Evolutionary conservation across 352 stramenopile genomes (phyloP).

Genomic region (Phytopythium ostracodes): DNA sequence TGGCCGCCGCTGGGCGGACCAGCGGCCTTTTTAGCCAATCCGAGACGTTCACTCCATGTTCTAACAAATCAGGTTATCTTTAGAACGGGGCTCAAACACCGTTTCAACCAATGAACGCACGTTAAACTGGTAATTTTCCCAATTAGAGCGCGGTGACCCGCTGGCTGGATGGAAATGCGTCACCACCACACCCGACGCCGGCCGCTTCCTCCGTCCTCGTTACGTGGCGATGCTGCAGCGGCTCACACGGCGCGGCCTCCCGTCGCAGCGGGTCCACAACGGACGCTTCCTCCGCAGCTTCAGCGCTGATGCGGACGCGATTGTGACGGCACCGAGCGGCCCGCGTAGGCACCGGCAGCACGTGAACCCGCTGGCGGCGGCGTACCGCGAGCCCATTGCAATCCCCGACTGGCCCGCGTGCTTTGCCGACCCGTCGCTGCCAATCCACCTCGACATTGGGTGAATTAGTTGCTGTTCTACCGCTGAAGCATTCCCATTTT

Average conservation of each 20-base stretch:
- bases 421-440: conserved; percentile 43
- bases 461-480: conserved; percentile 10
- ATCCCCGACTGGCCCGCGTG: conserved; percentile 54
- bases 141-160: neutral
- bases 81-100: neutral
- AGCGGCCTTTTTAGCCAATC: conserved; percentile 21
- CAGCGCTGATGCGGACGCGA: neutral
- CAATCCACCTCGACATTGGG: conserved; percentile 84
- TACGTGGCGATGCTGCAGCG: conserved; percentile 1
- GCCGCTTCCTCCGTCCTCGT: neutral
- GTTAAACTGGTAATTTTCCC: conserved; percentile 1
- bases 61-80: conserved; percentile 10
- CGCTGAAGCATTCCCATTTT: neutral
- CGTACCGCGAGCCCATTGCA: conserved; percentile 58
- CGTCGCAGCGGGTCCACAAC: neutral
- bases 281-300: neutral
- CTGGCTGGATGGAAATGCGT: conserved; percentile 2
- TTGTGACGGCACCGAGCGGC: conserved; percentile 3
- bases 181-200: neutral
- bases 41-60: neutral
- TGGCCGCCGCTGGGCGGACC: neutral
- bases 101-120: neutral
- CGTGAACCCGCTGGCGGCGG: conserved; percentile 71
- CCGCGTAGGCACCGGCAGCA: conserved; percentile 77
- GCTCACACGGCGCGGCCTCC: neutral